Base-by-base conservation (phyloP, 2,329 filamentous ascomycete species). In the Phoma sp. region DNA sequence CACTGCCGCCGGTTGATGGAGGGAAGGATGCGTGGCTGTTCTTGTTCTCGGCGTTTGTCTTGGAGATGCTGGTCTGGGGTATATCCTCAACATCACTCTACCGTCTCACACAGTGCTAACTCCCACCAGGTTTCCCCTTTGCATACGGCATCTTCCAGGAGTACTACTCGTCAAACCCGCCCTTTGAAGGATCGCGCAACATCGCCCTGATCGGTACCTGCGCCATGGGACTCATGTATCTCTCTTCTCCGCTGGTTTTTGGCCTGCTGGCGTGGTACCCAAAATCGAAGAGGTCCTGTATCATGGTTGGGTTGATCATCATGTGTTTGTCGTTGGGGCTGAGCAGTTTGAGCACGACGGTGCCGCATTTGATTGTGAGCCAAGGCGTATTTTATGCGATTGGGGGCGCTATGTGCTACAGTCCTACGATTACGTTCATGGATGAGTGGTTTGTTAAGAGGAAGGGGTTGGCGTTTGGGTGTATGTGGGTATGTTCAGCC, bases 101-200 rank as follows among this genome's bases (percentile, higher is more conserved):
- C 22, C 22, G 22, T 29, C 10, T 29, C 3, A 9, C 8, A 12
- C 27, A 10, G 13, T 24, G 24, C 46, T 67, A 35, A 67, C 31
- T 12, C 7, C 38, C 27, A 19, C 0, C 25, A 89, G 87, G 87
- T 2, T 89, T 90, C 52, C 84, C 86, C 0, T 86, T 87, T 51
- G 81, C 86, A 0, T 91, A 87, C 68, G 88, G 88, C 38, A 81
- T 91, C 22, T 90, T 91, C 65, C 87, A 90, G 62, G 81, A 87
- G 46, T 88, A 89, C 71, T 91, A 91, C 70, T 82, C 79, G 32
- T 82, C 78, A 1, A 80, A 87, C 54, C 79, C 80, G 4, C 82
- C 84, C 1, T 90, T 90, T 51, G 74, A 76, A 3, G 80, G 80
- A 2, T 79, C 69, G 8, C 69, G 80, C 0, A 77, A 79, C 25